These are phyloP conservation scores for Cryptococcus neoformans DNA, from an alignment of 1,284 basidiomycete species.

Conservation along the genomic window DNA sequence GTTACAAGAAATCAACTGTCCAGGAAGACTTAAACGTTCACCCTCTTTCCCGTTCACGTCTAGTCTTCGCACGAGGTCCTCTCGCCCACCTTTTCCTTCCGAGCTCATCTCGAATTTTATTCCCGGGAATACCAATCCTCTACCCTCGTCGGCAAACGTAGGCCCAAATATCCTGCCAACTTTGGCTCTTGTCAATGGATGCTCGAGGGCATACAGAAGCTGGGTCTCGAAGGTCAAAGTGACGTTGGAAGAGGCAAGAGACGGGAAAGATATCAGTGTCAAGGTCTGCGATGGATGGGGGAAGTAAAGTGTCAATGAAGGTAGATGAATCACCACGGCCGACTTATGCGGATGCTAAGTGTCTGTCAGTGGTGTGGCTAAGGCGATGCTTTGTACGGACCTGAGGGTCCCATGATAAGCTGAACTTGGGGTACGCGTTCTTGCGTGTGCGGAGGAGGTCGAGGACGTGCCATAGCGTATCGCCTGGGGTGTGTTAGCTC, in stretches of 20 bases:
- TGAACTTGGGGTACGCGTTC: constrained; percentile 67
- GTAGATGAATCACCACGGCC: constrained; percentile 69
- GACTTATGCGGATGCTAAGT: constrained; percentile 55
- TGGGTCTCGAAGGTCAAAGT: constrained; percentile 66
- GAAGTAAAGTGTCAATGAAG: constrained; percentile 14
- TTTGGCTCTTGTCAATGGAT: constrained; percentile 61
- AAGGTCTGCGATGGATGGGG: constrained; percentile 64
- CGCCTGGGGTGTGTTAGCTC: constrained; percentile 53
- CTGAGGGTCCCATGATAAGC: constrained; percentile 77
- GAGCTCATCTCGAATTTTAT: constrained; percentile 67
- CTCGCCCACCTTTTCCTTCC: constrained; percentile 48
- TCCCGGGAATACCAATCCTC: constrained; percentile 59
- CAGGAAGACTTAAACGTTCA: constrained; percentile 28
- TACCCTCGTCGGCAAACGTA: constrained; percentile 59
- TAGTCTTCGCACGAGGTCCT: constrained; percentile 30
- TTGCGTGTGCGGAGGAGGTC: constrained; percentile 58
- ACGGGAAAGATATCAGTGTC: constrained; percentile 67
- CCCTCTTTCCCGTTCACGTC: constrained; percentile 38
- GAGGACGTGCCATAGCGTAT: constrained; percentile 75
- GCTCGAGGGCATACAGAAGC: constrained; percentile 57
- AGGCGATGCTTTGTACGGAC: constrained; percentile 34
- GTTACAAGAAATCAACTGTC: constrained; percentile 12
- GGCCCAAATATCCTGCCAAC: constrained; percentile 77
- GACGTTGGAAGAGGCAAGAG: constrained; percentile 43
- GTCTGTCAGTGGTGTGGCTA: not conserved